These are phyloP conservation scores for Botryotinia convoluta DNA, from an alignment of 2,329 filamentous ascomycete species.

Conservation along the genomic window DNA sequence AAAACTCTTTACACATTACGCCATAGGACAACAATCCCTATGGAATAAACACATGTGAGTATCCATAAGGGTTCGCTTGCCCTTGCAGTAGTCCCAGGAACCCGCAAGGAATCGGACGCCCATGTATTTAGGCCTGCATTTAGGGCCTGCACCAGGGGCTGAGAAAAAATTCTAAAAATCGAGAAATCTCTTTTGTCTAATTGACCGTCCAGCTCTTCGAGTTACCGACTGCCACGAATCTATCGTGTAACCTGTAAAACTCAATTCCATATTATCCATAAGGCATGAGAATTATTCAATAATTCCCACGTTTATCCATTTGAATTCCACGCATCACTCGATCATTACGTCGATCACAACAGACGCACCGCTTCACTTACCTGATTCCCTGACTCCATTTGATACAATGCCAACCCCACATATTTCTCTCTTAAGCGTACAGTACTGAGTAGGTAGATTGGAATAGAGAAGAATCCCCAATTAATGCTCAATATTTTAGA, in stretches of 20 bases:
- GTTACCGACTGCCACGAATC: conserved; percentile 3
- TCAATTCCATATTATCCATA: not conserved
- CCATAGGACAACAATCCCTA: not conserved
- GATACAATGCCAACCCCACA: not conserved
- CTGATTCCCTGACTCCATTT: not conserved
- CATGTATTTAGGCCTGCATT: not conserved
- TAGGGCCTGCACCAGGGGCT: not conserved
- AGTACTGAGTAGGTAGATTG: not conserved
- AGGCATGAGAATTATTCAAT: not conserved
- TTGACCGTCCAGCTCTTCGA: not conserved
- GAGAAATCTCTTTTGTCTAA: not conserved
- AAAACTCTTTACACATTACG: not conserved
- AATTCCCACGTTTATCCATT: not conserved
- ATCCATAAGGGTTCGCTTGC: conserved; percentile 6
- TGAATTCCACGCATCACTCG: not conserved
- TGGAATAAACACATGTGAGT: not conserved
- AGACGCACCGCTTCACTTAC: not conserved
- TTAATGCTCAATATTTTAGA: not conserved
- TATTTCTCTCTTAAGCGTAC: not conserved
- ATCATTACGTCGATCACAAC: not conserved
- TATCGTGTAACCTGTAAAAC: not conserved
- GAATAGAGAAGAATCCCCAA: not conserved
- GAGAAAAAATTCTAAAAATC: not conserved
- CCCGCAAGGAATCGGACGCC: conserved; percentile 1
- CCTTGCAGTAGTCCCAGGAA: conserved; percentile 19